A percentile compares a stretch with the other conserved stretches of the same genome.
phyloP scores from a whole-genome alignment of 2,329 filamentous ascomycete genomes.

The Pyricularia sp. region DNA sequence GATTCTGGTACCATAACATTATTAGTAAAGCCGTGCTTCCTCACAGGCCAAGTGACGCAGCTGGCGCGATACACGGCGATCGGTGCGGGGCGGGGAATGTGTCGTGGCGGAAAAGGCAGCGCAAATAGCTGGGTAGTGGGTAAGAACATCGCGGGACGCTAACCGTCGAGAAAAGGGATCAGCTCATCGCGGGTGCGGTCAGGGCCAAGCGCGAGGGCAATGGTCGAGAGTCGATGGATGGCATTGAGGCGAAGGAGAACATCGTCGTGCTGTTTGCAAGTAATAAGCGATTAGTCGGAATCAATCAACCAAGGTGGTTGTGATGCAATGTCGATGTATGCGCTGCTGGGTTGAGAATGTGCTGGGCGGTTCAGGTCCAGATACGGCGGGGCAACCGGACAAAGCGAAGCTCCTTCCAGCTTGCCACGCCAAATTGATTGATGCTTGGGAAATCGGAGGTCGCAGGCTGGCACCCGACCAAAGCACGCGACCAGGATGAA shows the following conservation, averaged over 20 bases:
- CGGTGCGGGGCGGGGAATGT: not conserved
- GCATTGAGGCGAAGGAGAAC: conserved; percentile 96
- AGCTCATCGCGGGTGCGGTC: conserved; percentile 97
- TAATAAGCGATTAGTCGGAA: not conserved
- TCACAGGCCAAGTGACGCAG: not conserved
- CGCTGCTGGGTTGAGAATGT: not conserved
- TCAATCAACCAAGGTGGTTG: not conserved
- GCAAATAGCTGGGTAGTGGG: conserved; percentile 7
- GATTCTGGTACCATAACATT: conserved; percentile 56
- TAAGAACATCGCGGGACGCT: conserved; percentile 27
- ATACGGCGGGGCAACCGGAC: not conserved
- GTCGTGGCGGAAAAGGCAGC: not conserved
- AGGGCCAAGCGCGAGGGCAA: conserved; percentile 88
- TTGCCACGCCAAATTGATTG: conserved; percentile 1
- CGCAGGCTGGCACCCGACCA: conserved; percentile 3
- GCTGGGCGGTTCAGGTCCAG: conserved; percentile 2
- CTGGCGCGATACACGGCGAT: not conserved
- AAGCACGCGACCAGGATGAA: conserved; percentile 5
- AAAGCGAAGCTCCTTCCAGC: conserved; percentile 1
- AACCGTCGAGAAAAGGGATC: conserved; percentile 97
- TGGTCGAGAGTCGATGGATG: conserved; percentile 95
- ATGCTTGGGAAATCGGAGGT: not conserved
- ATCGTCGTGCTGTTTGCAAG: conserved; percentile 75
- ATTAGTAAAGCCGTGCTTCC: not conserved
- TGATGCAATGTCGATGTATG: conserved; percentile 7